Evolutionary conservation across 1,284 basidiomycete genomes (phyloP), one percentile per base, ranked within the genome.

Genomic region (Trichosporon coremiiforme): DNA sequence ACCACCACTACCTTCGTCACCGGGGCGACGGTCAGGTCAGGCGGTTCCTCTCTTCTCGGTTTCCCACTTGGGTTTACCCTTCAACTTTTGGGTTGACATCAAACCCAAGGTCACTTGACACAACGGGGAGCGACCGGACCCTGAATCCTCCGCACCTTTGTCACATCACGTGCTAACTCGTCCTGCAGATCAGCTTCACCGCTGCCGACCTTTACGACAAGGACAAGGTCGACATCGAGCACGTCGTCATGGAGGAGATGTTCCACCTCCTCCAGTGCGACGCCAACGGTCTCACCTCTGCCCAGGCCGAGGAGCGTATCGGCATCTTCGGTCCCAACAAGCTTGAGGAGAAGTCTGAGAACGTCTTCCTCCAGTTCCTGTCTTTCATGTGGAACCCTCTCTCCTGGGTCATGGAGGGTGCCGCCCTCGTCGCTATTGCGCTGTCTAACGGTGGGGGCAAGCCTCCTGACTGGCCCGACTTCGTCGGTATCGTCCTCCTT

Each of bases 341-440:
- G 85, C 91, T 98, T 65, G 93, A 95, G 85, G 86, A 87, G 72
- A 93, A 95, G 84, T 91, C 93, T 76, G 91, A 94, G 83, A 97
- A 95, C 74, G 78, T 76, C 68, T 68, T 79, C 73, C 75, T 80
- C 15, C 84, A 97, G 91, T 97, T 97, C 86, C 86, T 97, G 79
- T 90, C 90, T 82, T 98, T 97, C 88, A 96, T 96, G 94, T 96
- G 94, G 94, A 97, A 97, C 86, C 95, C 95, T 66, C 88, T 98
- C 29, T 97, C 95, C 53, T 98, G 95, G 95, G 96, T 98, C 85
- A 99, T 98, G 95, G 95, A 99, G 85, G 94, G 92, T 77, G 95
- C 95, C 68, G 95, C 95, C 65, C 87, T 98, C 66, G 95, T 98
- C 83, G 95, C 95, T 71, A 98, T 98, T 83, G 95, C 89, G 63